Percentiles rank a stretch among this genome's conserved stretches.
phyloP scores from a whole-genome alignment of 805 yeast genomes.

The Aciculoconidium aculeatum region DNA sequence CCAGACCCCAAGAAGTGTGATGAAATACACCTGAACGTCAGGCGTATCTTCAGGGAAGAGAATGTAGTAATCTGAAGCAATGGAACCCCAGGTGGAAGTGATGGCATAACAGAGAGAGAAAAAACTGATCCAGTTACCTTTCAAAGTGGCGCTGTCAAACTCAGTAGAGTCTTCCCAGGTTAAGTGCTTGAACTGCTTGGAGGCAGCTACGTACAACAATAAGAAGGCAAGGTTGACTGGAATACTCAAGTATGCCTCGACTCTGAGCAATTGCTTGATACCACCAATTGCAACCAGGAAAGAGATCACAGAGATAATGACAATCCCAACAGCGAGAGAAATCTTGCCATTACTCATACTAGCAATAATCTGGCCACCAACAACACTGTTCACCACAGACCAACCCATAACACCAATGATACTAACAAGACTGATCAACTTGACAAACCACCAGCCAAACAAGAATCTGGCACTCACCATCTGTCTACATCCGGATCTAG shows the following conservation, averaged over 20 bases:
- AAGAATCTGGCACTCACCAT: conserved; percentile 77
- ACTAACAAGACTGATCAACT: conserved; percentile 64
- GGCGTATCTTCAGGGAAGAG: conserved; percentile 71
- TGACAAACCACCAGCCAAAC: conserved; percentile 84
- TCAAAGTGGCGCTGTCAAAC: conserved; percentile 33
- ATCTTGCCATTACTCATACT: conserved; percentile 60
- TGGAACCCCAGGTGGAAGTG: conserved; percentile 86
- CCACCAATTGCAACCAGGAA: conserved; percentile 73
- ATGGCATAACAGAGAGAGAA: conserved; percentile 71
- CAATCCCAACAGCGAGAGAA: conserved; percentile 69
- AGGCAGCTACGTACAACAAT: conserved; percentile 58
- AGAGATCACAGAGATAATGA: conserved; percentile 60
- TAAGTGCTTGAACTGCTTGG: conserved; percentile 40
- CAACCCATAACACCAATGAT: conserved; percentile 83
- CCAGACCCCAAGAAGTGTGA: conserved; percentile 62
- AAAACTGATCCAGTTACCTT: conserved; percentile 68
- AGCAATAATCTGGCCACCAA: conserved; percentile 78
- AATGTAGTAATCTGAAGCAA: conserved; percentile 80
- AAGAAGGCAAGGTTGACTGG: conserved; percentile 67
- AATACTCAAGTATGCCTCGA: conserved; percentile 61
- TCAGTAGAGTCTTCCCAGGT: conserved; percentile 30
- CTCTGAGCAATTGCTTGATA: conserved; percentile 60
- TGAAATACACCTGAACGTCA: conserved; percentile 44
- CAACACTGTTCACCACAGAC: conserved; percentile 86
- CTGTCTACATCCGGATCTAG: conserved; percentile 83